These are phyloP conservation scores for Paraphaeosphaeria minitans DNA, from an alignment of 2,329 filamentous ascomycete species.

Conservation along the genomic window DNA sequence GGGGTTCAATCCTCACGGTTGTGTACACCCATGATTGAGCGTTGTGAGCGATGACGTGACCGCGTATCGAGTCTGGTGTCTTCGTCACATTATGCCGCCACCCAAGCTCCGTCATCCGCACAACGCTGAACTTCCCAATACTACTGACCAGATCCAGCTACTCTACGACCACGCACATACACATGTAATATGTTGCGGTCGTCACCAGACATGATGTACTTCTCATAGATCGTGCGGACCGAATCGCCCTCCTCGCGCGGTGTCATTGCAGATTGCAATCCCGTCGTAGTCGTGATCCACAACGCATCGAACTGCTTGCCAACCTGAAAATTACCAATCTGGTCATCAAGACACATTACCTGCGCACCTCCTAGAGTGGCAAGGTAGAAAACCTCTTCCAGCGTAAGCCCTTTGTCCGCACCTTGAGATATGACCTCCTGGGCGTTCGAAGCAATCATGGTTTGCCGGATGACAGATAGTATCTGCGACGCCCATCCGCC, in stretches of 20 bases:
- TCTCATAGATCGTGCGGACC: conserved; percentile 59
- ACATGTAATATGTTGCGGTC: conserved; percentile 65
- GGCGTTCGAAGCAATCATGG: conserved; percentile 57
- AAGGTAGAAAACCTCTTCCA: conserved; percentile 57
- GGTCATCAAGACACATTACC: conserved; percentile 60
- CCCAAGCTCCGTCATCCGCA: neutral
- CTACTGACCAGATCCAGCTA: neutral
- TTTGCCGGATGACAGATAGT: conserved; percentile 63
- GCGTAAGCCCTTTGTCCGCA: conserved; percentile 40
- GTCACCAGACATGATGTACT: conserved; percentile 70
- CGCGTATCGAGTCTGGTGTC: neutral
- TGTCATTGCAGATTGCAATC: conserved; percentile 49
- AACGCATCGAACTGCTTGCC: conserved; percentile 69
- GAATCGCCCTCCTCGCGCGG: conserved; percentile 59
- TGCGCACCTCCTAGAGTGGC: conserved; percentile 65
- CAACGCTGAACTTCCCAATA: neutral
- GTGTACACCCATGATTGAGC: no score
- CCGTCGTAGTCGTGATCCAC: conserved; percentile 51
- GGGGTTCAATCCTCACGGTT: no score
- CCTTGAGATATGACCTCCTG: conserved; percentile 40
- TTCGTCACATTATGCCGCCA: neutral
- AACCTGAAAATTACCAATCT: conserved; percentile 61
- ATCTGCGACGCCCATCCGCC: conserved; percentile 67
- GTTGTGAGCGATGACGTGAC: neutral
- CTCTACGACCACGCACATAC: conserved; percentile 37